A percentile compares a stretch with the other conserved stretches of the same genome.
Conservation (phyloP, 495 filamentous ascomycete genomes). For the Trichoderma virens region DNA sequence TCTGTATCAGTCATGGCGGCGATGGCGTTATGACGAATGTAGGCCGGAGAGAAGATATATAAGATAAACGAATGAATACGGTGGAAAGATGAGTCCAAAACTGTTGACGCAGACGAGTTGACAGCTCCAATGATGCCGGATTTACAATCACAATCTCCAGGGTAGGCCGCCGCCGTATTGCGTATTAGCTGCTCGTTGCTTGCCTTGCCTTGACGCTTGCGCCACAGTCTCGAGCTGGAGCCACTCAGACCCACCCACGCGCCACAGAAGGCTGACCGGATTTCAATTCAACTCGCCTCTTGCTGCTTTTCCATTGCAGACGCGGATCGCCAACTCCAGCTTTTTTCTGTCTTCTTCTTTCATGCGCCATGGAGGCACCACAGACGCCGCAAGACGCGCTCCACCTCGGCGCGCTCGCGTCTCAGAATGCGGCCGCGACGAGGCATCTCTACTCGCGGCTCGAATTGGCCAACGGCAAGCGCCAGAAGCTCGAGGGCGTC, state of each 20-base stretch:
- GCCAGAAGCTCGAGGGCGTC: slow-evolving; percentile 11
- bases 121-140: too few relatives aligned
- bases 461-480: slow-evolving; percentile 8
- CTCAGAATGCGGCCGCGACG: slow-evolving; percentile 2
- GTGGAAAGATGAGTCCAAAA: neutral
- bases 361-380: slow-evolving; percentile 5
- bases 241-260: too few relatives aligned
- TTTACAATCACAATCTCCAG: too few relatives aligned
- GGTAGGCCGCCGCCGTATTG: neutral
- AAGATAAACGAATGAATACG: neutral
- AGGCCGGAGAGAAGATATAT: neutral
- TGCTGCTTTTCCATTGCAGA: neutral
- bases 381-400: slow-evolving; percentile 4
- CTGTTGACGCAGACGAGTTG: too few relatives aligned
- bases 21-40: neutral
- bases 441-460: slow-evolving; percentile 3
- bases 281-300: slow-evolving; percentile 9
- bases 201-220: neutral
- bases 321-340: neutral
- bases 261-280: slow-evolving; percentile 8
- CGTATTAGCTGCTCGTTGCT: neutral
- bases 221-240: neutral
- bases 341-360: neutral
- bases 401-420: slow-evolving; percentile 9
- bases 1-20: slow-evolving; percentile 20